phyloP scores from a whole-genome alignment of 73 alveolate genomes.

The Paramecium sonneborni region DNA sequence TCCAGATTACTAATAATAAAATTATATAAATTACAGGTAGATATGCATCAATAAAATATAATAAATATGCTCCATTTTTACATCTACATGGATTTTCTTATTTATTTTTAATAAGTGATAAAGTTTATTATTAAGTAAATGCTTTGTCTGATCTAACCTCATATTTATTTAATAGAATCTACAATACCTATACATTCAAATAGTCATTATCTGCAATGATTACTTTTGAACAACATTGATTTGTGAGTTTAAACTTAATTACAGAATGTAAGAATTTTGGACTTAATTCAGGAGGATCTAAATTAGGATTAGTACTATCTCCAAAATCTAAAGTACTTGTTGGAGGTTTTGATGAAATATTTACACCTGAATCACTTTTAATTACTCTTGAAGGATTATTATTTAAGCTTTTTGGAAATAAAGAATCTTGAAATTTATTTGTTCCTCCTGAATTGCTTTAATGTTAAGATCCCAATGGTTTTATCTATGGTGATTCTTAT shows the following conservation, averaged over 20 bases:
- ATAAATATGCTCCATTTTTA: background rate
- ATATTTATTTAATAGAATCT: background rate
- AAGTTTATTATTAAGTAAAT: background rate
- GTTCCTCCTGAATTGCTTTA: background rate
- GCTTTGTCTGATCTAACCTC: background rate
- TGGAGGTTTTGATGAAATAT: background rate
- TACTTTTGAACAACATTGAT: conserved; percentile 13
- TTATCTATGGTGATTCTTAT: background rate
- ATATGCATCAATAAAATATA: background rate
- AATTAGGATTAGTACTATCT: background rate
- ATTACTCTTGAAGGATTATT: background rate
- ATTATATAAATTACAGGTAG: background rate
- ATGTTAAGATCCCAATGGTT: background rate
- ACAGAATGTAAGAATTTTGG: background rate
- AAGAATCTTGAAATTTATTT: background rate
- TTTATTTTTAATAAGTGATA: background rate
- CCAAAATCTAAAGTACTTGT: background rate
- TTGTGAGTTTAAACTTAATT: background rate
- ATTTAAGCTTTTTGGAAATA: background rate
- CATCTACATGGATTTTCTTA: background rate
- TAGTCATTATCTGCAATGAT: background rate
- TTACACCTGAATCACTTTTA: background rate
- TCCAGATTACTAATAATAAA: background rate
- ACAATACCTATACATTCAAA: background rate
- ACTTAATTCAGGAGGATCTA: conserved; percentile 1